Base-by-base conservation (phyloP, 2,329 filamentous ascomycete genomes). In the Scedosporium apiospermum region DNA sequence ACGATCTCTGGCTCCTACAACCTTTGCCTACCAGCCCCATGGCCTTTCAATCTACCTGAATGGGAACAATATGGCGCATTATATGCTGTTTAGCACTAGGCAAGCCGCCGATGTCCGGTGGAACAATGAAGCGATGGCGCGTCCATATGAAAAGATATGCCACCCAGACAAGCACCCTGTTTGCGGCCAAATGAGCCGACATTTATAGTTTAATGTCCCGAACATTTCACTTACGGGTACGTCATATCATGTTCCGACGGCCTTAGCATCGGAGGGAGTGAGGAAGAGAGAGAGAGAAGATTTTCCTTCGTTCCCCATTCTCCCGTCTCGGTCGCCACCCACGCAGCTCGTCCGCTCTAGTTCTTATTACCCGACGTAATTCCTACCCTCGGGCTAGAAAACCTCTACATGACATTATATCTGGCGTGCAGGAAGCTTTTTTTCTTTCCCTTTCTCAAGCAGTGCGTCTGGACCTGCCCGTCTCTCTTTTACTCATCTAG, bases 181-280 rank as follows among this genome's bases (percentile, higher is more conserved):
- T 51, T 30, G 42, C 44, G 44, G 14, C 9, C 30, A 42, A 53
- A 61, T 61, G 59, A 53, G 44, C 44, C 59, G 44, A 53, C 44
- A 61, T 51, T 53, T 53, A 61, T 38, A 61, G 44, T 61, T 61
- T 53, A 61, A 61, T 61, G 59, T 61, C 59, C 42, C 21, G 59
- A 38, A 53, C 42, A 9, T 49, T 23, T 10, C 9, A 21, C 26
- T 55, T 55, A 34, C 44, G 30, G 26, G 49, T 61, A 51, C 44
- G 59, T 38, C 44, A 34, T 51, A 21, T 61, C 27, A 26, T 34
- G 42, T 61, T 53, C 44, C 27, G 44, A 53, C 21, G 44, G 26
- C 23, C 44, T 61, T 21, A 34, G 44, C 27, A 61, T 46, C 30
- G 59, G 34, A 38, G 34, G 10, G 34, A 4, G 10, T 23, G 23